Percentiles rank a stretch among this genome's conserved stretches.
Evolutionary conservation across 208 protist species (phyloP).

Genomic region (Acanthamoeba sp.): DNA sequence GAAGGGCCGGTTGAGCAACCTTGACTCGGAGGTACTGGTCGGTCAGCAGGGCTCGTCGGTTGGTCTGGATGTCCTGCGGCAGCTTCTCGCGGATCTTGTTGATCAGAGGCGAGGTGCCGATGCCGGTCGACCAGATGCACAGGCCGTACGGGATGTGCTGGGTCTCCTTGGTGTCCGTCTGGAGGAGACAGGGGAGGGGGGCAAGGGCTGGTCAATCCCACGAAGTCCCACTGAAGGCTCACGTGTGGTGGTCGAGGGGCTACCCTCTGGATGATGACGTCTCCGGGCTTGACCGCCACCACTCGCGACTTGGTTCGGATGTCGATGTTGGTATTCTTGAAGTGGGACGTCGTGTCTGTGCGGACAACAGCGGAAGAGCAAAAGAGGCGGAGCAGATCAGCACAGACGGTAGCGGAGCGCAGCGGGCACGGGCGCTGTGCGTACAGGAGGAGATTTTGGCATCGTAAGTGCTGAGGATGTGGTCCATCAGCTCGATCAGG

Average conservation of each 20-base stretch:
- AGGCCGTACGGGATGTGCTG: constrained; percentile 65
- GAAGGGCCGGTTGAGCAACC: not conserved
- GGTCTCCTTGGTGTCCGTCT: constrained; percentile 68
- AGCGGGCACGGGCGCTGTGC: too few species aligned
- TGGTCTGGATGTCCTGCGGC: constrained; percentile 46
- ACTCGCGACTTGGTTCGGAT: constrained; percentile 54
- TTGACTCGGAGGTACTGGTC: constrained; percentile 56
- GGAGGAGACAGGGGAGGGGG: not conserved
- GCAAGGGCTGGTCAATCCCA: not conserved
- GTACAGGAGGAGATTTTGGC: constrained; percentile 18
- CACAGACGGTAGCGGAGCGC: too few species aligned
- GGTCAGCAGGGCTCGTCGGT: constrained; percentile 51
- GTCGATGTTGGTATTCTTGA: constrained; percentile 69
- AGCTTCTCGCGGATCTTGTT: constrained; percentile 49
- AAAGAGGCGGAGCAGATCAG: not conserved
- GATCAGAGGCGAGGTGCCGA: constrained; percentile 25
- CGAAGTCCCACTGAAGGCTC: too few species aligned
- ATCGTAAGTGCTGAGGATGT: constrained; percentile 68
- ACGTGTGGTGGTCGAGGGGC: not conserved
- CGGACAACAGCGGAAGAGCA: not conserved
- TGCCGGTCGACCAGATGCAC: constrained; percentile 74
- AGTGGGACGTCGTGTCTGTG: constrained; percentile 57
- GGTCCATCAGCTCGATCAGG: constrained; percentile 44
- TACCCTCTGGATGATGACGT: constrained; percentile 57
- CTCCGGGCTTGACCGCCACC: not conserved